Conservation (phyloP, 257 asterid genomes). For the Haberlea rhodopensis region DNA sequence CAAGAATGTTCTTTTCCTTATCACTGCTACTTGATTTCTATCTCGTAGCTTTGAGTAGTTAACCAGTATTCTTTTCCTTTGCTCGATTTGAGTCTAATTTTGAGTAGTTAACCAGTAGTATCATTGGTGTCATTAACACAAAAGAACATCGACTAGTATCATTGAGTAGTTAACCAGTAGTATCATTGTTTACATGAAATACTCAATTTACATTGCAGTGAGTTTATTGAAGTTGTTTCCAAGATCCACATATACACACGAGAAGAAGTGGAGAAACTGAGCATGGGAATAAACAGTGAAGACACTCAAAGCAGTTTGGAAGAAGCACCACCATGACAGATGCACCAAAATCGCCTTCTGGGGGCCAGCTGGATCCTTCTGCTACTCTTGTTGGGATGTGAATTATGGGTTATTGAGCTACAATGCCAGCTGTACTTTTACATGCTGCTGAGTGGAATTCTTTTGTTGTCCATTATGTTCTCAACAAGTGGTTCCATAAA, state of each 20-base stretch:
- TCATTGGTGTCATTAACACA: background rate
- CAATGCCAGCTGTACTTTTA: slow-evolving; percentile 4
- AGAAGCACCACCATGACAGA: slow-evolving; percentile 60
- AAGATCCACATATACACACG: slow-evolving; percentile 87
- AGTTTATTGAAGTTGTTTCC: slow-evolving; percentile 72
- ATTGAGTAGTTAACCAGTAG: too few relatives aligned
- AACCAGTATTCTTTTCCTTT: too few relatives aligned
- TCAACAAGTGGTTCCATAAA: too few relatives aligned
- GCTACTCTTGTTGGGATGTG: slow-evolving; percentile 47
- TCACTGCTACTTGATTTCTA: background rate
- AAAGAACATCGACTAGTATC: too few relatives aligned
- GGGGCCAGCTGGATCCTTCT: slow-evolving; percentile 63
- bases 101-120: background rate
- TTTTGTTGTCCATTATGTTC: background rate
- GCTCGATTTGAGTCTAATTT: too few relatives aligned
- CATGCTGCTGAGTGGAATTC: slow-evolving; percentile 21
- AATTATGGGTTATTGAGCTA: slow-evolving; percentile 13
- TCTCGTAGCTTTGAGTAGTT: background rate
- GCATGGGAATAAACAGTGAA: slow-evolving; percentile 67
- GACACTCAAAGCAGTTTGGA: slow-evolving; percentile 94
- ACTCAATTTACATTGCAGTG: slow-evolving; percentile 47
- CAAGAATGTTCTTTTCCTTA: background rate
- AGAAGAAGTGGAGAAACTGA: slow-evolving; percentile 90
- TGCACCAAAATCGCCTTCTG: slow-evolving; percentile 77
- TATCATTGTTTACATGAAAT: background rate